Percentiles rank a stretch among this genome's conserved stretches.
These are phyloP conservation scores for Cutaneotrichosporon cavernicola DNA, from an alignment of 1,284 basidiomycete genomes.

Conservation along the genomic window DNA sequence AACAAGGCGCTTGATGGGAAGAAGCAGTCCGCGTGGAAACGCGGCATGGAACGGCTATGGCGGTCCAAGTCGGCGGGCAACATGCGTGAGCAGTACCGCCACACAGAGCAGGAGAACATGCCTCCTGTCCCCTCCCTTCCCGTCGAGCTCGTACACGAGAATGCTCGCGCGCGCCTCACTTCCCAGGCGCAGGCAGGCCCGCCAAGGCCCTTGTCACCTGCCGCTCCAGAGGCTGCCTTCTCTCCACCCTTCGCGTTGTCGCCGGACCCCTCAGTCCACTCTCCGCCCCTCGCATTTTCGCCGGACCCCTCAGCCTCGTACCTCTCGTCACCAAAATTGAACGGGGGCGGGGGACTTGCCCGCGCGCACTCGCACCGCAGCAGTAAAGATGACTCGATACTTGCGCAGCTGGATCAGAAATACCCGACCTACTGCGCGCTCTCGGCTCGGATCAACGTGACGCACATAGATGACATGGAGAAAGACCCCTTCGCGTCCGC, in stretches of 20 bases:
- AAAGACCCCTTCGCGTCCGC: constrained; percentile 43
- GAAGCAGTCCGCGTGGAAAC: constrained; percentile 40
- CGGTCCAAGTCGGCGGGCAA: constrained; percentile 43
- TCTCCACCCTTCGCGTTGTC: not conserved
- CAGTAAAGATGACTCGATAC: not conserved
- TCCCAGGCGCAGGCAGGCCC: not conserved
- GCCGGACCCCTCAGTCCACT: not conserved
- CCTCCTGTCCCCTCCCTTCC: constrained; percentile 35
- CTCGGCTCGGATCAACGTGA: not conserved
- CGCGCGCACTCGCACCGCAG: not conserved
- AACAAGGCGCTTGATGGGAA: not conserved
- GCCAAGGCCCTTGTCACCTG: not conserved
- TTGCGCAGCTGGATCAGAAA: constrained; percentile 11
- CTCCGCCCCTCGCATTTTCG: not conserved
- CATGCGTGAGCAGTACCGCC: constrained; percentile 33
- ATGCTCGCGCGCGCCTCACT: not conserved
- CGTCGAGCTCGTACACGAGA: not conserved
- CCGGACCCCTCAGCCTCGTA: not conserved
- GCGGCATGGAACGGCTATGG: constrained; percentile 46
- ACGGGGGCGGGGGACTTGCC: not conserved
- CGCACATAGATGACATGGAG: constrained; percentile 11
- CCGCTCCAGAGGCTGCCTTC: not conserved
- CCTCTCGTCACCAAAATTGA: not conserved
- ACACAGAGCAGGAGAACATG: constrained; percentile 15
- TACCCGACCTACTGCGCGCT: constrained; percentile 10